Evolutionary conservation across 805 yeast species (phyloP), one percentile per base, ranked within the genome.

Genomic region (Candida verbasci): DNA sequence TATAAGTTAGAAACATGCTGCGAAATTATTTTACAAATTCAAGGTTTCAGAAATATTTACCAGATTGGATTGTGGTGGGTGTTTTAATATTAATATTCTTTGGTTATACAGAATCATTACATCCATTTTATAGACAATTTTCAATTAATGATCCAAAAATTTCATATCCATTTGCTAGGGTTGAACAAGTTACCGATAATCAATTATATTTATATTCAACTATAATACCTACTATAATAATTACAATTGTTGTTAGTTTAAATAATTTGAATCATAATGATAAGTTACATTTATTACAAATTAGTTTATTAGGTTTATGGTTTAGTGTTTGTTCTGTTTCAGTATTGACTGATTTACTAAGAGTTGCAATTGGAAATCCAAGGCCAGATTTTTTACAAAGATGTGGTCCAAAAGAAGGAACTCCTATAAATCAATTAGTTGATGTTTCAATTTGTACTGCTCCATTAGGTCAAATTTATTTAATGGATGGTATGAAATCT

Each of bases 371-470:
- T 20, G 68, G 67, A 3, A 52, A 68, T 39, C 71, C 65, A 24
- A 47, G 73, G 37, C 73, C 73, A 3, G 73, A 68, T 39, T 68
- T 68, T 43, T 45, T 68, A 34, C 58, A 58, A 26, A 52, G 73
- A 29, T 68, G 73, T 46, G 56, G 49, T 27, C 62, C 64, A 29
- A 15, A 14, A 8, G 44, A 30, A 29, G 45, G 48, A 3, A 55
- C 67, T 8, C 57, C 62, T 1, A 20, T 40, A 1, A 45, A 54
- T 29, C 37, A 11, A 18, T 53, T 52, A 27, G 66, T 62, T 7
- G 58, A 52, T 16, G 40, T 60, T 20, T 47, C 50, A 11, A 60
- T 59, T 3, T 65, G 71, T 40, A 51, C 64, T 3, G 51, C 55
- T 1, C 63, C 65, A 1, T 45, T 61, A 29, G 65, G 67, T 4